A percentile compares a stretch with the other conserved stretches of the same genome.
These are phyloP conservation scores for Cladosporium austrohemisphaericum DNA, from an alignment of 2,329 filamentous ascomycete species.

Conservation along the genomic window DNA sequence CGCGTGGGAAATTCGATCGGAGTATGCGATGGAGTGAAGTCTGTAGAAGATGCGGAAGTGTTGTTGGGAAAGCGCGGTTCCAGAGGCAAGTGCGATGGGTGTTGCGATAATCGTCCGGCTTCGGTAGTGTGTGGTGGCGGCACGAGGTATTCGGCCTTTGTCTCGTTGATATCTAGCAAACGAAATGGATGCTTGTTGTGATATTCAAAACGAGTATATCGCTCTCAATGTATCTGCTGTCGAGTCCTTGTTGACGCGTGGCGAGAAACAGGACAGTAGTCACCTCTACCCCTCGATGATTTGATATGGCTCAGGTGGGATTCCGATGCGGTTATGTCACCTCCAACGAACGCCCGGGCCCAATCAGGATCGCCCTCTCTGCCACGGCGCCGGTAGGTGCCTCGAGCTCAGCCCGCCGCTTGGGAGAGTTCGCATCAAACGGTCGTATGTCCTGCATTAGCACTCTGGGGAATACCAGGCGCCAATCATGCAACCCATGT, in stretches of 20 bases:
- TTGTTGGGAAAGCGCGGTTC: neutral
- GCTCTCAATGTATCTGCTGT: neutral
- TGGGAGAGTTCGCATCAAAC: constrained; percentile 12
- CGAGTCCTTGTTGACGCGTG: constrained; percentile 5
- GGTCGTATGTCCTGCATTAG: constrained; percentile 13
- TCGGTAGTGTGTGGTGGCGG: constrained; percentile 2
- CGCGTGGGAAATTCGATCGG: neutral
- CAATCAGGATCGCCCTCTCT: constrained; percentile 5
- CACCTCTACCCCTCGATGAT: constrained; percentile 8
- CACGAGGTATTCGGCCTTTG: constrained; percentile 1
- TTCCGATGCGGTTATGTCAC: constrained; percentile 2
- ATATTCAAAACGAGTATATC: neutral
- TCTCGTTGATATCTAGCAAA: neutral
- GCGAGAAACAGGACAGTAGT: neutral
- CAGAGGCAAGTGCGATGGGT: neutral
- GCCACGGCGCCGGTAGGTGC: neutral
- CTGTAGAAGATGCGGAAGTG: neutral
- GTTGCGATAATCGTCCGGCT: constrained; percentile 6
- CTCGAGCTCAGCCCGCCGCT: constrained; percentile 4
- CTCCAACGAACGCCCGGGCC: constrained; percentile 4
- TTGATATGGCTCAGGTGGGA: constrained; percentile 6
- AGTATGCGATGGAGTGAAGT: neutral
- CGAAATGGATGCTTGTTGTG: neutral
- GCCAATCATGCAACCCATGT: constrained; percentile 15
- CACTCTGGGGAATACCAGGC: constrained; percentile 10